Evolutionary conservation across 305 asterid genomes (phyloP).

Genomic region (Lippia alba): DNA sequence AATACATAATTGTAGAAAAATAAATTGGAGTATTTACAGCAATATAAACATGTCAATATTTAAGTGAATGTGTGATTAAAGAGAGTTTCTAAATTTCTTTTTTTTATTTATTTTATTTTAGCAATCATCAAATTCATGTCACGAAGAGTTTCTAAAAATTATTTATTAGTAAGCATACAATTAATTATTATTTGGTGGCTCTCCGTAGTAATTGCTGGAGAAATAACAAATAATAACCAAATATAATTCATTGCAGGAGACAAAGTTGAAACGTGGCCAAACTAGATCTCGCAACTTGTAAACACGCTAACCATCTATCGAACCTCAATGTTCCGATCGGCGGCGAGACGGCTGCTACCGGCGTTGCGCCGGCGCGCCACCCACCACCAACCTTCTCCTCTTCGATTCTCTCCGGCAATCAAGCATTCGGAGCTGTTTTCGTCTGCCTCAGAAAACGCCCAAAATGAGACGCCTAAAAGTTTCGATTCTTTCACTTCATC

Average conservation of each 20-base stretch:
- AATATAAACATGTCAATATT: too few relatives aligned
- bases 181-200: too few relatives aligned
- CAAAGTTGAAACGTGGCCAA: constrained; percentile 30
- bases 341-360: constrained; percentile 61
- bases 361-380: constrained; percentile 45
- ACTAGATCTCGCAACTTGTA: constrained; percentile 4
- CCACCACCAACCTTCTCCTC: constrained; percentile 28
- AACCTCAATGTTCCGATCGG: constrained; percentile 63
- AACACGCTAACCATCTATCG: neutral
- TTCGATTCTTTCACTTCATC: constrained; percentile 39
- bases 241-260: neutral
- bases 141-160: too few relatives aligned
- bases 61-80: too few relatives aligned
- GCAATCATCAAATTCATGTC: too few relatives aligned
- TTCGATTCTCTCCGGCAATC: constrained; percentile 35
- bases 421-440: constrained; percentile 41
- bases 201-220: too few relatives aligned
- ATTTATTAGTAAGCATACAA: too few relatives aligned
- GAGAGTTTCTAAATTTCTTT: too few relatives aligned
- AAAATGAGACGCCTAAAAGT: constrained; percentile 41
- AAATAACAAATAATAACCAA: too few relatives aligned
- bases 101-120: too few relatives aligned
- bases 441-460: constrained; percentile 44
- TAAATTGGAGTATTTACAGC: too few relatives aligned
- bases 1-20: too few relatives aligned